Evolutionary conservation across 2,329 filamentous ascomycete species (phyloP), one percentile per base, ranked within the genome.

Genomic region (Aspergillus fumigatus): DNA sequence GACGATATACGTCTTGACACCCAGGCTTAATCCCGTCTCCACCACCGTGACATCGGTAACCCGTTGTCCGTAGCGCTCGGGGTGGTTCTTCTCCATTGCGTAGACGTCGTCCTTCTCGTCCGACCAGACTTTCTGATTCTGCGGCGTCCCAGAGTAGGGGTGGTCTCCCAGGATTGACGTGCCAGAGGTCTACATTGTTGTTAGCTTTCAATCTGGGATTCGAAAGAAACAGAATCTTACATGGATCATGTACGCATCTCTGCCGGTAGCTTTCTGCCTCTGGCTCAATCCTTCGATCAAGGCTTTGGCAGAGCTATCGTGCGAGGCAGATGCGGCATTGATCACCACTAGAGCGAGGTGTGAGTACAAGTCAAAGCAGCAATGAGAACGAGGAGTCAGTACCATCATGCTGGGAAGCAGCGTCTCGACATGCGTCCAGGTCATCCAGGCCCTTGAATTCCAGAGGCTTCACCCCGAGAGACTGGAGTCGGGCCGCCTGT

Each of bases 1-100:
- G 48, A 83, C 68, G 49, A 80, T 71, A 48, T 76, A 68, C 0
- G 80, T 79, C 55, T 75, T 74, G 2, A 84, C 74, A 3, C 73
- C 71, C 0, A 70, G 48, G 19, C 70, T 65, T 17, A 76, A 59
- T 1, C 77, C 77, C 0, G 65, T 64, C 5, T 77, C 70, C 1
- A 80, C 62, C 11, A 80, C 75, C 3, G 67, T 65, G 6, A 82
- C 59, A 55, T 81, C 79, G 1, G 76, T 73, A 0, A 73, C 75
- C 11, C 80, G 76, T 60, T 80, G 79, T 1, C 62, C 59, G 55
- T 80, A 80, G 0, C 67, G 57, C 21, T 75, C 67, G 0, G 61
- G 40, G 23, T 72, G 72, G 5, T 62, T 58, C 32, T 69, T 69
- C 59, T 77, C 70, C 52, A 76, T 77, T 7, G 58, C 67, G 57